Evolutionary conservation across 306 rosid species (phyloP), one percentile per base, ranked within the genome.

Genomic region (Pueraria montana): DNA sequence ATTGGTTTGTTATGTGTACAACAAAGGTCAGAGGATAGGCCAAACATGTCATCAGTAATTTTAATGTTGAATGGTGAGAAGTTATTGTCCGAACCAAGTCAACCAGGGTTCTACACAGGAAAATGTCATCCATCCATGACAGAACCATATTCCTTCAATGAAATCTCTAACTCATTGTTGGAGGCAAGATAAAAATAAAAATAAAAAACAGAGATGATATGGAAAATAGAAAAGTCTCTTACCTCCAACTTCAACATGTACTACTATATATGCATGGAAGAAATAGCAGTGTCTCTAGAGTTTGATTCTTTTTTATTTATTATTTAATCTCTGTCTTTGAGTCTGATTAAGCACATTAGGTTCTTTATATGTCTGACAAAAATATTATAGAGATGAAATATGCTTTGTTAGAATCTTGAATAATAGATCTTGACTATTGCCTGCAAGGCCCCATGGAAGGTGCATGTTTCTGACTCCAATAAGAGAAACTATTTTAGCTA

Each of bases 101-200:
- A 58, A 24, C 65, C 34, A 8, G 49, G 72, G 8, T 66, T 66
- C 72, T 66, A 66, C 26, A 8, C 48, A 36, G 49, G 72, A 36
- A 38, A n/a, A 17, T 49, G 4, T 66, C 27, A 34, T 38, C 5
- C 72, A 36, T 17, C 13, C 49, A 18, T 2, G 17, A 9, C 0
- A 66, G 27, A 66, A 1, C 18, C 0, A 0, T 5, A 20, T 34
- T 74, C 78, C 2, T 8, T 6, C 10, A 74, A 74, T 53, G 78
- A 74, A 34, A 7, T 74, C 0, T 74, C 78, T 2, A 30, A 8
- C 30, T 30, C 78, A 49, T 17, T 73, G 18, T 32, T 73, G 17
- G 78, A 73, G 48, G 48, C 65, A 50, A 73, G 78, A 73, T 73
- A 52, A 50, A 30, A 27, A 27, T 0, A 10, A 46, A 6, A 13